Evolutionary conservation across 2,329 filamentous ascomycete species (phyloP).

Genomic region (Fusarium nematophilum): DNA sequence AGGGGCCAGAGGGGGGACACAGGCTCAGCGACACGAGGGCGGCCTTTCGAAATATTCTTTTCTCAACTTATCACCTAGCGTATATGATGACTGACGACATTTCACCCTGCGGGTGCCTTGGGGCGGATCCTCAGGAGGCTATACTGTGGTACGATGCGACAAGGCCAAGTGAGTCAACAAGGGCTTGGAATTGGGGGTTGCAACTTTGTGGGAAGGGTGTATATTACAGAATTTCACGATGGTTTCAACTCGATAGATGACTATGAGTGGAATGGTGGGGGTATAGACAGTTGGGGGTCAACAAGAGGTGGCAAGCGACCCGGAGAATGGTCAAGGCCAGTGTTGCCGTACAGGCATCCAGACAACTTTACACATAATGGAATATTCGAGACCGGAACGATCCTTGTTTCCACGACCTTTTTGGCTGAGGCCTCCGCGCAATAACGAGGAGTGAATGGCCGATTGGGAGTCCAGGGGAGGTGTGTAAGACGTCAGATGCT

Average conservation of each 20-base stretch:
- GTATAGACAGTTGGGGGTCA: conserved; percentile 31
- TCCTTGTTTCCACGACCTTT: conserved; percentile 2
- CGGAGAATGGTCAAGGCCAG: conserved; percentile 19
- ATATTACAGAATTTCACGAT: conserved; percentile 38
- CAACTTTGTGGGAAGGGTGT: conserved; percentile 33
- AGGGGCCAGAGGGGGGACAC: conserved; percentile 18
- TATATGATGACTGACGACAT: conserved; percentile 34
- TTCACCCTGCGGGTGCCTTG: conserved; percentile 25
- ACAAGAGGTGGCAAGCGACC: conserved; percentile 21
- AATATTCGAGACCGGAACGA: conserved; percentile 29
- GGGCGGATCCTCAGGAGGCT: conserved; percentile 26
- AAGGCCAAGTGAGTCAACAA: conserved; percentile 25
- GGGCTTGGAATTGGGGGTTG: conserved; percentile 25
- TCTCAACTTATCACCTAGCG: conserved; percentile 26
- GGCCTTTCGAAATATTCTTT: conserved; percentile 27
- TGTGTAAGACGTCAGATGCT: conserved; percentile 32
- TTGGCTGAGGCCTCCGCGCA: conserved; percentile 39
- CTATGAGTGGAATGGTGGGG: conserved; percentile 14
- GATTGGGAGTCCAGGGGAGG: conserved; percentile 1
- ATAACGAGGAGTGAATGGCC: conserved; percentile 14
- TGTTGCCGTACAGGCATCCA: conserved; percentile 35
- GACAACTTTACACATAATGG: conserved; percentile 39
- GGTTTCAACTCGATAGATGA: conserved; percentile 35
- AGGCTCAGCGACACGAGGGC: conserved; percentile 20
- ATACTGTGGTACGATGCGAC: conserved; percentile 29